A percentile compares a stretch with the other conserved stretches of the same genome.
Evolutionary conservation across 2,329 filamentous ascomycete species (phyloP).

Genomic region (Neurospora sp.): DNA sequence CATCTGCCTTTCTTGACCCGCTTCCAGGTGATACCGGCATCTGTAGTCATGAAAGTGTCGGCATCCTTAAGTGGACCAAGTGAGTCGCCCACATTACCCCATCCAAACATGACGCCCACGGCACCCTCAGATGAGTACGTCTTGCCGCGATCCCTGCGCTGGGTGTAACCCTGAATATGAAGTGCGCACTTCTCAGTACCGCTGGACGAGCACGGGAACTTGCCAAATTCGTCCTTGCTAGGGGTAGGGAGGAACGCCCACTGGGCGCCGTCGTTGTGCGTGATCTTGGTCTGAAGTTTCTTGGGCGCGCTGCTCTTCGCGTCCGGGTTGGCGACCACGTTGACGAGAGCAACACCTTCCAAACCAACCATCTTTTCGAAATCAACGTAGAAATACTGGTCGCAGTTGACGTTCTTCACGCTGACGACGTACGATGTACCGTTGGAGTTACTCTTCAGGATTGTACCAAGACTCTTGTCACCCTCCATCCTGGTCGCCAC

Average conservation of each 20-base stretch:
- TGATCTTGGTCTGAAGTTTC: slow-evolving; percentile 81
- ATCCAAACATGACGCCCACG: slow-evolving; percentile 80
- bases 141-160: slow-evolving; percentile 69
- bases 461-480: slow-evolving; percentile 66
- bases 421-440: slow-evolving; percentile 90
- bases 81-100: slow-evolving; percentile 75
- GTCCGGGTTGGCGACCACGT: slow-evolving; percentile 67
- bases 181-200: slow-evolving; percentile 65
- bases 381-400: slow-evolving; percentile 70
- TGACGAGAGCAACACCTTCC: slow-evolving; percentile 82
- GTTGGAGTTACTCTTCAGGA: slow-evolving; percentile 98
- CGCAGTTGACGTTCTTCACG: slow-evolving; percentile 70
- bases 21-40: slow-evolving; percentile 85
- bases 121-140: slow-evolving; percentile 84
- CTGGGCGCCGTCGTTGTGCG: slow-evolving; percentile 88
- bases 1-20: slow-evolving; percentile 78
- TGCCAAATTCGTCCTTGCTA: slow-evolving; percentile 51
- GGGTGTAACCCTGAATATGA: slow-evolving; percentile 92
- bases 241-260: slow-evolving; percentile 76
- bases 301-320: slow-evolving; percentile 56
- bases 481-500: slow-evolving; percentile 63
- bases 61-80: slow-evolving; percentile 60
- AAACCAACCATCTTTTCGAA: slow-evolving; percentile 93
- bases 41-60: slow-evolving; percentile 82
- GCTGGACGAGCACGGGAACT: slow-evolving; percentile 58